Conservation (phyloP, 306 rosid species). For the Glycyrrhiza uralensis region DNA sequence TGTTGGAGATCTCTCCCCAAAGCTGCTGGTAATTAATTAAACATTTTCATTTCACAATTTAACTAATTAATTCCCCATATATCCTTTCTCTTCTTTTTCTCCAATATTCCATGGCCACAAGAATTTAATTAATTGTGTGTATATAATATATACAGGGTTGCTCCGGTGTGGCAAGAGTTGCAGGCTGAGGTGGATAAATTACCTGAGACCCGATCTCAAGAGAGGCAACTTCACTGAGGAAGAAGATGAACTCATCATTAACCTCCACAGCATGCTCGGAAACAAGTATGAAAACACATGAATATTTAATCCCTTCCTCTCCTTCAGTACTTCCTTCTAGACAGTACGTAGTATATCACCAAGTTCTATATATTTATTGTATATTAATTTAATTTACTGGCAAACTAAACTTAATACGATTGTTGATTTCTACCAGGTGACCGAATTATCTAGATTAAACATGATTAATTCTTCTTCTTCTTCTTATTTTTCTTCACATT, state of each 20-base stretch:
- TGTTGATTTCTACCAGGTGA: no score
- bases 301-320: no score
- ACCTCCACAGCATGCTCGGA: constrained; percentile 54
- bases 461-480: not conserved
- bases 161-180: constrained; percentile 71
- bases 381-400: no score
- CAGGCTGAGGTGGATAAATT: constrained; percentile 61
- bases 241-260: constrained; percentile 56
- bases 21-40: constrained; percentile 68
- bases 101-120: no score
- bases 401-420: no score
- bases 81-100: no score
- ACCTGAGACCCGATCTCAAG: constrained; percentile 58
- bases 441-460: no score
- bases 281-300: constrained; percentile 71
- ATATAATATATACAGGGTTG: constrained; percentile 36
- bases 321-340: no score
- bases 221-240: constrained; percentile 51
- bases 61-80: no score
- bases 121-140: not conserved
- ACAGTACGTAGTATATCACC: no score
- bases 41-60: no score
- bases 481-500: not conserved
- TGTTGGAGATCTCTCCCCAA: constrained; percentile 61
- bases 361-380: no score